Conservation (phyloP, 495 filamentous ascomycete species). For the Podospora tetraspora region DNA sequence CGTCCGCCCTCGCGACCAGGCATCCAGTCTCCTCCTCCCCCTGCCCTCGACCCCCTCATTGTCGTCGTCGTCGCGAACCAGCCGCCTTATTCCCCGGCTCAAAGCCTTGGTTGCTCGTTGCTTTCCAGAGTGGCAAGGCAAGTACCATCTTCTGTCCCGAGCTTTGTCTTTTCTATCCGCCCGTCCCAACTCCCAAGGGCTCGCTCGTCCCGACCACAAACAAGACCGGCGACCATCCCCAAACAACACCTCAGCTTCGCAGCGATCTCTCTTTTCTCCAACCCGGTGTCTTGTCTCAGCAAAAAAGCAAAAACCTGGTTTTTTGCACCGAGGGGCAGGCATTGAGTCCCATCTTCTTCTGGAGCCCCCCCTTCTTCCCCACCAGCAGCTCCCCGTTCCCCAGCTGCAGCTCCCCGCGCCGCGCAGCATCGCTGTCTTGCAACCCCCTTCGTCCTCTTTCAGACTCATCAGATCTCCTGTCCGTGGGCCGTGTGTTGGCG, state of each 20-base stretch:
- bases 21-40: background rate
- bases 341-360: background rate
- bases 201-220: background rate
- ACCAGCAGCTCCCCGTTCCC: conserved; percentile 14
- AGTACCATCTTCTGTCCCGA: conserved; percentile 8
- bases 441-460: conserved; percentile 6
- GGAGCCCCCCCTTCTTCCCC: background rate
- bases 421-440: conserved; percentile 15
- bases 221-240: background rate
- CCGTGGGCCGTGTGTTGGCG: background rate
- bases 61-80: background rate
- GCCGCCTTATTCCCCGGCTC: background rate
- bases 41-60: background rate
- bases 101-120: background rate
- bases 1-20: background rate
- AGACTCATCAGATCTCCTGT: background rate
- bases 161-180: conserved; percentile 5
- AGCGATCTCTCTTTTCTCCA: background rate
- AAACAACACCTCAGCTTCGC: background rate
- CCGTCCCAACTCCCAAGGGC: background rate
- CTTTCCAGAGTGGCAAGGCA: background rate
- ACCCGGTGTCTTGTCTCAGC: conserved; percentile 2
- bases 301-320: background rate
- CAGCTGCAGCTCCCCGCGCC: conserved; percentile 17
- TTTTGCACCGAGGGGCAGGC: background rate